phyloP scores from a whole-genome alignment of 805 yeast genomes.

The Cyberlindnera euphorbiae region DNA sequence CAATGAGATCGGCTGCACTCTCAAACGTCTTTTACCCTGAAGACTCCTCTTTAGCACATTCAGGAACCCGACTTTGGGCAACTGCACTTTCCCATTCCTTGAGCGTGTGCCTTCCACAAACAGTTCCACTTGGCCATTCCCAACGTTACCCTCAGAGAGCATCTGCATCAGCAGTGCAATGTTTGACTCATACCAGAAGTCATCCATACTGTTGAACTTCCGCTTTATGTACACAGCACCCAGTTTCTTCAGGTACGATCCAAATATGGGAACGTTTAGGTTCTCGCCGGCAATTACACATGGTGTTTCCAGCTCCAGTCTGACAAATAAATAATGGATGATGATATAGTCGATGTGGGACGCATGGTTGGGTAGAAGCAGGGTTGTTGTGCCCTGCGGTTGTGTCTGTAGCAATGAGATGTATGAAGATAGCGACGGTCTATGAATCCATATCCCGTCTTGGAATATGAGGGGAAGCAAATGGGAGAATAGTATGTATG shows the following conservation, averaged over 20 bases:
- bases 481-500: slow-evolving; percentile 15
- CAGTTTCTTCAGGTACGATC: slow-evolving; percentile 13
- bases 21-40: slow-evolving; percentile 2
- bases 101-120: slow-evolving; percentile 25
- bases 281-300: slow-evolving; percentile 24
- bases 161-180: slow-evolving; percentile 11
- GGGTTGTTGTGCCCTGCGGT: no score
- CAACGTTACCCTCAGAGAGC: slow-evolving; percentile 4
- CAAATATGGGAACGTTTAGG: slow-evolving; percentile 22
- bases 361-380: slow-evolving; percentile 21
- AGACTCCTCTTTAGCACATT: slow-evolving; percentile 15
- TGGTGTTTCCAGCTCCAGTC: slow-evolving; percentile 18
- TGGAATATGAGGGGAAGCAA: slow-evolving; percentile 18
- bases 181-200: slow-evolving; percentile 17
- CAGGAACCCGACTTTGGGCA: slow-evolving; percentile 22
- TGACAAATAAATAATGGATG: slow-evolving; percentile 16
- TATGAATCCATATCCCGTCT: slow-evolving; percentile 24
- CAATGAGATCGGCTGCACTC: slow-evolving; percentile 18
- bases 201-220: slow-evolving; percentile 12
- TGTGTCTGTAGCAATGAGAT: slow-evolving; percentile 9
- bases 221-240: slow-evolving; percentile 23
- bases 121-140: slow-evolving; percentile 18
- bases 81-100: slow-evolving; percentile 23
- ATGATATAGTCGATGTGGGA: slow-evolving; percentile 24
- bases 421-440: no score